A percentile compares a stretch with the other conserved stretches of the same genome.
Conservation (phyloP, 495 filamentous ascomycete species). For the Penicillium alfredii region DNA sequence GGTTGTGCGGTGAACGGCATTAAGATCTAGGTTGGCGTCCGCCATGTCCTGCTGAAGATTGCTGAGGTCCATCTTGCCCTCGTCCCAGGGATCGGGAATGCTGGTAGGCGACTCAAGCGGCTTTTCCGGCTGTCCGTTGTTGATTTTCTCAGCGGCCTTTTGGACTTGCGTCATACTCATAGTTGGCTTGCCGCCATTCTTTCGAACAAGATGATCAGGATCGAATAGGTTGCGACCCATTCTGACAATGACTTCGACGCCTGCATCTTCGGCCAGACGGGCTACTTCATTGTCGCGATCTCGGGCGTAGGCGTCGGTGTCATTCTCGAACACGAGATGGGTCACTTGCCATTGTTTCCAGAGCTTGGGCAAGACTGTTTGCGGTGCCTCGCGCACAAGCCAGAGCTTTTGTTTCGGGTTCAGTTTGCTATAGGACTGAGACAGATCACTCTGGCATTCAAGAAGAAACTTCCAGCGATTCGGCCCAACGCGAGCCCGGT, state of each 20-base stretch:
- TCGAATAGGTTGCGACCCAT: conserved; percentile 62
- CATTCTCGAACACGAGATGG: conserved; percentile 68
- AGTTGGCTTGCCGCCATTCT: conserved; percentile 59
- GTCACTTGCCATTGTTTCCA: conserved; percentile 63
- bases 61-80: conserved; percentile 33
- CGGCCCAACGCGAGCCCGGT: conserved; percentile 54
- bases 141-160: conserved; percentile 41
- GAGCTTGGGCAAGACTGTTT: conserved; percentile 59
- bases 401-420: conserved; percentile 61
- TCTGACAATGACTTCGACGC: conserved; percentile 54
- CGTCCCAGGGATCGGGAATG: conserved; percentile 55
- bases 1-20: conserved; percentile 38
- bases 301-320: conserved; percentile 62
- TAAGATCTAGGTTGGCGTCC: conserved; percentile 45
- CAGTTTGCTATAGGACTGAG: conserved; percentile 51
- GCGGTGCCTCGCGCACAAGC: conserved; percentile 60
- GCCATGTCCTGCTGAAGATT: conserved; percentile 47
- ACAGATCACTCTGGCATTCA: conserved; percentile 61
- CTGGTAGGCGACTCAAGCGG: conserved; percentile 49
- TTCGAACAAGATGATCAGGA: conserved; percentile 56
- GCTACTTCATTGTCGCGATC: conserved; percentile 52
- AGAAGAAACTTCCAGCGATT: conserved; percentile 67
- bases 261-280: conserved; percentile 51
- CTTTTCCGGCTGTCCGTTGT: conserved; percentile 42
- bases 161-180: conserved; percentile 63